These are phyloP conservation scores for Akanthomyces dipterigenus DNA, from an alignment of 2,329 filamentous ascomycete species.

Conservation along the genomic window DNA sequence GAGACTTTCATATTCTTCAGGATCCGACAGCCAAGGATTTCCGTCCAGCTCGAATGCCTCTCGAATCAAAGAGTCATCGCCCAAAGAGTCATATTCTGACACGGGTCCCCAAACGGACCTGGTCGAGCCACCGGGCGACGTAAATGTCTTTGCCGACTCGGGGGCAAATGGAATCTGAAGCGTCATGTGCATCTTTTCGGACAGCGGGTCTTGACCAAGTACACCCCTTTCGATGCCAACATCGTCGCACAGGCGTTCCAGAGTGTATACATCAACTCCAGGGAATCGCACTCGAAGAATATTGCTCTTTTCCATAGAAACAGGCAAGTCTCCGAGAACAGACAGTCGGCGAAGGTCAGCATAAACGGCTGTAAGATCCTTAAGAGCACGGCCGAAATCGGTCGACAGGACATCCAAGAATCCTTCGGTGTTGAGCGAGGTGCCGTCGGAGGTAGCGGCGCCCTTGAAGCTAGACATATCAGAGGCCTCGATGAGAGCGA, in stretches of 20 bases:
- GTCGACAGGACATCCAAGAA: slow-evolving; percentile 78
- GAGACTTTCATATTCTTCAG: slow-evolving; percentile 44
- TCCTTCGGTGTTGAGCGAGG: slow-evolving; percentile 72
- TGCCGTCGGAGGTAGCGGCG: slow-evolving; percentile 34
- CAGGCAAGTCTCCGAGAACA: slow-evolving; percentile 73
- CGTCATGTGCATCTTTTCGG: slow-evolving; percentile 63
- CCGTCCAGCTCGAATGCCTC: slow-evolving; percentile 37
- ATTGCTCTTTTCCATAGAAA: slow-evolving; percentile 61
- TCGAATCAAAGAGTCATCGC: slow-evolving; percentile 29
- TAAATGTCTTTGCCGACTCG: slow-evolving; percentile 30
- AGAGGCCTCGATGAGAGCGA: slow-evolving; percentile 41
- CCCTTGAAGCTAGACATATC: slow-evolving; percentile 37
- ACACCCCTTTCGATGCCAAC: slow-evolving; percentile 75
- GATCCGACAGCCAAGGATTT: slow-evolving; percentile 43
- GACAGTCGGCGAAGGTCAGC: slow-evolving; percentile 76
- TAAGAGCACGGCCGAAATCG: slow-evolving; percentile 81
- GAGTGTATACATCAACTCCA: slow-evolving; percentile 76
- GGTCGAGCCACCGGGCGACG: slow-evolving; percentile 42
- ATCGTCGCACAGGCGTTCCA: slow-evolving; percentile 80
- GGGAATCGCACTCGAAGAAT: slow-evolving; percentile 80
- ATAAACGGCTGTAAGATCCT: slow-evolving; percentile 72
- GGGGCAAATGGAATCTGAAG: slow-evolving; percentile 84
- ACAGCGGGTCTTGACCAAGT: slow-evolving; percentile 67
- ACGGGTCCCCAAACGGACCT: slow-evolving; percentile 38
- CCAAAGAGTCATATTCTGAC: slow-evolving; percentile 30